Base-by-base conservation (phyloP, 1,284 basidiomycete species). In the Ustilago xerochloae region DNA sequence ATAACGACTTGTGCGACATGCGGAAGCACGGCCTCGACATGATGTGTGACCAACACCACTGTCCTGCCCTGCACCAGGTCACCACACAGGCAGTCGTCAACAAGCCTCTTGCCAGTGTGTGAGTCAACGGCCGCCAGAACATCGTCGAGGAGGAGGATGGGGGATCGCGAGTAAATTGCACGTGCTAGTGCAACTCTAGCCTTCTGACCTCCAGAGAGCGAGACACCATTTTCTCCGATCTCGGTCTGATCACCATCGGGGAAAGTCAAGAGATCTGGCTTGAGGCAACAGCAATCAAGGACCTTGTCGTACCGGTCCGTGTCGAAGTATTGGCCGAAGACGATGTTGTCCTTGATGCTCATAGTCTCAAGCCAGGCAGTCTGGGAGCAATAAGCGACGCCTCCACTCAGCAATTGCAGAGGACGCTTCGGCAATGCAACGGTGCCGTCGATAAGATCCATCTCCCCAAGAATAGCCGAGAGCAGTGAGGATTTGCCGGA, bases 11-110 rank as follows among this genome's bases (percentile, higher is more conserved):
- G 62, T 2, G 63, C 63, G 13, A 65, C 61, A 18, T 57, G 39
- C 12, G 66, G 57, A 22, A 65, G 45, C 12, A 82, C 73, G 3
- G 76, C 47, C n/a, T 66, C 59, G 12, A 78, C 67, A 24, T 81
- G 78, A 56, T 93, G 92, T 0, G 91, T 92, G 29, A 92, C 91
- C 13, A 93, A 86, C 18, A 93, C 87, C n/a, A 91, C 86, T 0
- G 91, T 92, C 43, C 90, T 88, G 33, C 86, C 84, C 0, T 88
- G 87, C 0, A 79, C 55, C 9, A 83, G 56, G 5, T 67, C 60
- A 1, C 80, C 81, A 18, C 49, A 51, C 0, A 81, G 39, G 50
- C 72, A 57, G 4, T 69, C 61, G 26, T 69, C 55, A 2, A 75
- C 54, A 7, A 81, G 43, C 35, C 87, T 87, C 45, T 91, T 89